Percentiles rank a stretch among this genome's conserved stretches.
phyloP scores from a whole-genome alignment of 768 basidiomycete genomes.

The Brasilioporus rufonigricans region DNA sequence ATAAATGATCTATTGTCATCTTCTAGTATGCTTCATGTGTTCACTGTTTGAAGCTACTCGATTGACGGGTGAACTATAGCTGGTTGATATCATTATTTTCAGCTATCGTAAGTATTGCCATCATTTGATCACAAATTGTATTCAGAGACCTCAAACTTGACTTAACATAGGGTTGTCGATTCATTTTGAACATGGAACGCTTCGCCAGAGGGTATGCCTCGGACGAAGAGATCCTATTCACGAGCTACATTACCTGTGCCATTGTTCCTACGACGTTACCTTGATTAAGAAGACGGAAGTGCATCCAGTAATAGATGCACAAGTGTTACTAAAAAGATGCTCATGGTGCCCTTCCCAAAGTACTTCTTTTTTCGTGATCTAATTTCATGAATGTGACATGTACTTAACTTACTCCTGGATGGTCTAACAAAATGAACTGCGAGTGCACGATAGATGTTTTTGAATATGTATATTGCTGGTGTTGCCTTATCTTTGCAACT shows the following conservation, averaged over 20 bases:
- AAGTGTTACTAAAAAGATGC: background rate
- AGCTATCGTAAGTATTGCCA: slow-evolving; percentile 15
- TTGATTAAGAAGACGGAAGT: background rate
- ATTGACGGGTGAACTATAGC: slow-evolving; percentile 8
- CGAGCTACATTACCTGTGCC: slow-evolving; percentile 6
- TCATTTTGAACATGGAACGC: slow-evolving; percentile 25
- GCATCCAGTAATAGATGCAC: background rate
- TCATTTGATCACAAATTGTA: background rate
- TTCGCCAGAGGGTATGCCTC: slow-evolving; percentile 5
- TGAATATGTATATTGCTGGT: no score
- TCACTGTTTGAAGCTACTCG: background rate
- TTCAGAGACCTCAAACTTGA: background rate
- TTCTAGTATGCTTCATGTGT: slow-evolving; percentile 3
- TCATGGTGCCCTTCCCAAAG: no score
- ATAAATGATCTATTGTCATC: background rate
- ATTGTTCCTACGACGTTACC: background rate
- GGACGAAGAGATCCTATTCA: slow-evolving; percentile 9
- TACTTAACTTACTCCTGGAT: no score
- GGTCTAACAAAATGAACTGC: no score
- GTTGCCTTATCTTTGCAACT: no score
- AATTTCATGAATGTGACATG: no score
- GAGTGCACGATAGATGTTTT: no score
- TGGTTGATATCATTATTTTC: slow-evolving; percentile 17
- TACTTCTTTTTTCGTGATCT: no score
- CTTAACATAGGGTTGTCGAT: slow-evolving; percentile 18